Base-by-base conservation (phyloP, 1,284 basidiomycete species). In the Macrocybe sp. region DNA sequence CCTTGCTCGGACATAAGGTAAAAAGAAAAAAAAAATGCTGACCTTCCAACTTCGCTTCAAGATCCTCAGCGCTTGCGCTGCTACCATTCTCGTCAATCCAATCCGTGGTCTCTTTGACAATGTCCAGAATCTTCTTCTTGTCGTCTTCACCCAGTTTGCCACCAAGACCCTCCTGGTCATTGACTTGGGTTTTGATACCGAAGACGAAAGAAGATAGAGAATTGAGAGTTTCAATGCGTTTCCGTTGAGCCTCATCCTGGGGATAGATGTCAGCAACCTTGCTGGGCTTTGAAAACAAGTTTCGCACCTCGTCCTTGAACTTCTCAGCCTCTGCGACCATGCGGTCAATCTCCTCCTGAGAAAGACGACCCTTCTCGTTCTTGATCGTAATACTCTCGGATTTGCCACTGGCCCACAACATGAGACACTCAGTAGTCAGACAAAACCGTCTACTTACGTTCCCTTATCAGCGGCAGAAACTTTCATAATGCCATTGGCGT, bases 301-400 rank as follows among this genome's bases (percentile, higher is more conserved):
- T 37, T 22, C 44, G 34, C 7, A 45, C 54, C n/a, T 70, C 67
- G 39, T 66, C 55, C 11, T 68, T 90, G 58, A 88, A 95, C 61
- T 93, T 85, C 74, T 95, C 91, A n/a, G 91, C 92, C 62, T 95
- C 92, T 48, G 72, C 78, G 53, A 95, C 88, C 92, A 94, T 95
- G 52, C 90, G 87, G 62, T 93, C 89, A 60, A 93, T 93, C 58
- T 93, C 92, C 59, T 93, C 91, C 50, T 85, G 79, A 31, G 78
- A 81, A 37, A 95, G 79, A 69, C 92, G 88, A 49, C 89, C 89
- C 70, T 87, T 87, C 62, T 89, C 85, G 67, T 92, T 92, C 55
- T 80, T 92, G 69, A 93, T 93, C 36, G 87, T 90, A 64, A 94
- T 92, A 11, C 84, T 88, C 68, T 93, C 85, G 10, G 83, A 83